A percentile compares a stretch with the other conserved stretches of the same genome.
These are phyloP conservation scores for Triticum turgidum DNA, from an alignment of 176 grass and related monocot species.

Conservation along the genomic window DNA sequence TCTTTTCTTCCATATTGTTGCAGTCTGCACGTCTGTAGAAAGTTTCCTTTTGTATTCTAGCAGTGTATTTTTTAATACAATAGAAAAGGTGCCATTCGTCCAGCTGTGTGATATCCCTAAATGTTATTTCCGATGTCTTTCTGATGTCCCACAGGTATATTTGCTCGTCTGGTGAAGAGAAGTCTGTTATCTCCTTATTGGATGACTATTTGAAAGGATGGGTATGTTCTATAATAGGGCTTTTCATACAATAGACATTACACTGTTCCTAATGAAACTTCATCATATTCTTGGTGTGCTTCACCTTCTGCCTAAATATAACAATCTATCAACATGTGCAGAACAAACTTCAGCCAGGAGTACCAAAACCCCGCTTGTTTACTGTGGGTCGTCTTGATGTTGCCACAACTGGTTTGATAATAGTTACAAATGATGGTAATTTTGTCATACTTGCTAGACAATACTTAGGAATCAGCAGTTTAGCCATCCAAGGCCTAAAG, in stretches of 20 bases:
- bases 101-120: background rate
- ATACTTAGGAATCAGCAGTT: background rate
- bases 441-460: constrained; percentile 7
- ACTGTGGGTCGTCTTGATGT: constrained; percentile 95
- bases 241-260: background rate
- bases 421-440: constrained; percentile 97
- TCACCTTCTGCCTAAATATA: background rate
- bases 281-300: background rate
- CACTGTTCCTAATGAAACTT: background rate
- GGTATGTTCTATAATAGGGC: constrained; percentile 57
- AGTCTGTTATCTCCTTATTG: constrained; percentile 81
- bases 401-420: constrained; percentile 86
- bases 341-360: constrained; percentile 69
- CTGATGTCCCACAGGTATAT: constrained; percentile 65
- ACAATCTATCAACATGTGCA: constrained; percentile 43
- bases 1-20: constrained; percentile 18
- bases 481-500: constrained; percentile 6
- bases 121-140: constrained; percentile 38
- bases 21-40: background rate
- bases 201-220: constrained; percentile 79
- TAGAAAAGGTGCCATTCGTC: constrained; percentile 8
- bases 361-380: constrained; percentile 88
- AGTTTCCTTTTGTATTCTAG: background rate
- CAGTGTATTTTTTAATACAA: background rate
- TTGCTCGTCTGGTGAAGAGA: constrained; percentile 83